These are phyloP conservation scores for Mortierella sp. DNA, from an alignment of 371 early-diverging fungal species.

Conservation along the genomic window DNA sequence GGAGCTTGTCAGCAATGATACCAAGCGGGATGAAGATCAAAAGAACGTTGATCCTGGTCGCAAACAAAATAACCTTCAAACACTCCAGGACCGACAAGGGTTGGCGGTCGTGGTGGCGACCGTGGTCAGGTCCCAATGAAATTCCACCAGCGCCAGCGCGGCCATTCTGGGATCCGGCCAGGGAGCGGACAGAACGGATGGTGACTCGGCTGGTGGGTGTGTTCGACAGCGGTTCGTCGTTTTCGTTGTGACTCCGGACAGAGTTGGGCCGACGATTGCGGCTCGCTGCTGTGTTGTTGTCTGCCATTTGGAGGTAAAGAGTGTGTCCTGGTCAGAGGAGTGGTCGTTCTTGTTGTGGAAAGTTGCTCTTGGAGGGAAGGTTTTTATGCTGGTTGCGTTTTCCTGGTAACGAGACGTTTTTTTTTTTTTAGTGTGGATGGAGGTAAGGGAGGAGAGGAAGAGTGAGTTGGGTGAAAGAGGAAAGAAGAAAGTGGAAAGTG, in stretches of 20 bases:
- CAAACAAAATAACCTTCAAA: constrained; percentile 62
- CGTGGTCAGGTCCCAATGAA: constrained; percentile 5
- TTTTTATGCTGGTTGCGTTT: background rate
- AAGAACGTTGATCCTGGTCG: constrained; percentile 75
- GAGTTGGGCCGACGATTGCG: background rate
- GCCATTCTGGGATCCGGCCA: constrained; percentile 12
- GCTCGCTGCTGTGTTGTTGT: background rate
- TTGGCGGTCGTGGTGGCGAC: background rate
- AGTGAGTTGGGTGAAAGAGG: background rate
- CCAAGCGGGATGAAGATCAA: constrained; percentile 85
- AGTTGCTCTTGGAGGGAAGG: background rate
- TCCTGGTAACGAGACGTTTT: background rate
- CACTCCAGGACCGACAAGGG: constrained; percentile 34
- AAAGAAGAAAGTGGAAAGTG: background rate
- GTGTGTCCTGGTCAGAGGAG: background rate
- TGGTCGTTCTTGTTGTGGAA: background rate
- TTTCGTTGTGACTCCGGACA: background rate
- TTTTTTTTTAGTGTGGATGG: background rate
- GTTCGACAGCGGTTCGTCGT: constrained; percentile 33
- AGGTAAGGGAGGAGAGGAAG: background rate
- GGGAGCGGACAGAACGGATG: constrained; percentile 35
- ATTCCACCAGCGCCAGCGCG: no score
- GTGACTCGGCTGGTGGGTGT: constrained; percentile 26
- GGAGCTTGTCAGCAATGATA: constrained; percentile 70
- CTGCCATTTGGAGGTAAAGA: background rate